Evolutionary conservation across 2,329 filamentous ascomycete genomes (phyloP), one percentile per base, ranked within the genome.

Genomic region (Chrysoporthe puriensis): DNA sequence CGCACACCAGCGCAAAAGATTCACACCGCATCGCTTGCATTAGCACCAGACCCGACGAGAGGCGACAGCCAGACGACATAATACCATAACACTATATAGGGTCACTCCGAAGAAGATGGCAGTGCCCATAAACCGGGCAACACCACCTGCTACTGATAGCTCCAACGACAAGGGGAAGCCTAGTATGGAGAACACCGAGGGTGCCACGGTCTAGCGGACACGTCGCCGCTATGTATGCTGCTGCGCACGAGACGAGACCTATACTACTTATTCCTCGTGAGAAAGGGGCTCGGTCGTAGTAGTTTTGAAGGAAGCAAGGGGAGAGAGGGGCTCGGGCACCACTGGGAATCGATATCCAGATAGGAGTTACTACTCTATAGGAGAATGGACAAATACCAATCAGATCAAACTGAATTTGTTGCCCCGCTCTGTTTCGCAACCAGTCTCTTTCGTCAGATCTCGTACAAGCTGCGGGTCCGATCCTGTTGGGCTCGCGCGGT

Each of bases 301-400:
- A 11, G 21, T 36, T 18, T 21, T 58, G 54, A 40, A n/a, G 32
- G 32, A 34, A 40, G 21, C 2, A n/a, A 1, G 8, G 43, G 21
- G 26, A 36, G 13, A 26, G 32, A 7, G 26, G n/a, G 44, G 34
- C 44, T 50, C 32, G 21, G 59, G 32, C 59, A 62, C 42, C 59
- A 62, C n/a, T 6, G 44, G 60, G 44, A 44, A n/a, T 44, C 40
- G 40, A 61, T 46, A 26, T 61, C 58, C 58, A 61, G 6, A 44
- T 44, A 43, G 40, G 58, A 43, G 60, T 52, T 62, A 58, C 26
- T 58, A 42, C 56, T 36, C 34, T 42, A 4, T 16, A 58, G 2
- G 34, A 58, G 34, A 40, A 21, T 58, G 56, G 56, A 36, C 36
- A n/a, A 42, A 58, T 36, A 36, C 50, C 50, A 54, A 32, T 54